Base-by-base conservation (phyloP, 2,329 filamentous ascomycete species). In the Talaromyces funiculosus region DNA sequence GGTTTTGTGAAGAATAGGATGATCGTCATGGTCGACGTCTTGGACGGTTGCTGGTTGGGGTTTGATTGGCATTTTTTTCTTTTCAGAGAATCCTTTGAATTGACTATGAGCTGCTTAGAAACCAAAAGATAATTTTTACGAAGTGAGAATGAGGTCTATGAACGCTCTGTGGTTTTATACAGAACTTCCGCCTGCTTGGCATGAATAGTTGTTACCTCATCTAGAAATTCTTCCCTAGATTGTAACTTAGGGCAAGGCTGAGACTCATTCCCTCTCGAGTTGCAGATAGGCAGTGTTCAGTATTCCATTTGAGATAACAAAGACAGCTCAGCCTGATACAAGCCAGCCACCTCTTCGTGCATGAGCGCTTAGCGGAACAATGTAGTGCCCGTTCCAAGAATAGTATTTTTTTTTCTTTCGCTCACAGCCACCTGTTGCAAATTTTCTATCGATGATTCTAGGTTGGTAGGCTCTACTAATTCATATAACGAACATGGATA, bases 1-100 rank as follows among this genome's bases (percentile, higher is more conserved):
- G 26, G n/a, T 54, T 14, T 40, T 49, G 40, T 55, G 58, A 16
- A 60, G 58, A 22, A 33, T 45, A 47, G 51, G 16, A 33, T 20
- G 10, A 5, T 31, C 40, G 38, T 60, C 38, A 12, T 55, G 16
- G 20, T 60, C 58, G 9, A 55, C 4, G 10, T 47, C 38, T 18
- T 55, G 29, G n/a, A 54, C 58, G 2, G 20, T 60, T 35, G 51
- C 40, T 29, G 58, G 51, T 31, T 55, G 38, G 10, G 38, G 18
- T 55, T 53, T 45, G 24, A 16, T 38, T 20, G 47, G 49, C 38
- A 60, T 55, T 29, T 2, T 7, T 22, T 43, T n/a, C n/a, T n/a
- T n/a, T n/a, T n/a, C n/a, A n/a, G n/a, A n/a, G n/a, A n/a, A n/a
- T n/a, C n/a, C 24, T 29, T 22, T 5, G 7, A 42, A 42, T 12